Evolutionary conservation across 192 early-diverging fungal species (phyloP).

Genomic region (Spinellus fusiger): DNA sequence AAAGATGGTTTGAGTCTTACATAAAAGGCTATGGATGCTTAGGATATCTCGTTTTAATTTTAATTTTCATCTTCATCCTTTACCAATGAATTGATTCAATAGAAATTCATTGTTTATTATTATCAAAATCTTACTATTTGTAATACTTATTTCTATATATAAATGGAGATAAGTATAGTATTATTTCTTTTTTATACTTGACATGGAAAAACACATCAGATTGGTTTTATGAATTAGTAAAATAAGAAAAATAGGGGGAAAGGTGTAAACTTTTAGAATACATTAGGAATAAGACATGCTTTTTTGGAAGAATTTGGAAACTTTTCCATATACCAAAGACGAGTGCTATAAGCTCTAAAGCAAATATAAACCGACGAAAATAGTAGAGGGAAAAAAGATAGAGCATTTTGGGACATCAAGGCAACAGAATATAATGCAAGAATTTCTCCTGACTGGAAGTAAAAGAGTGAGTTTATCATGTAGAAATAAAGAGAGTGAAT

Average conservation of each 20-base stretch:
- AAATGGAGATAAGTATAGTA: too few relatives aligned
- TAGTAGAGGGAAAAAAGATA: background rate
- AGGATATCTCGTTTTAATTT: too few relatives aligned
- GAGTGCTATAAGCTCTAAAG: background rate
- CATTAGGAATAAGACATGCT: background rate
- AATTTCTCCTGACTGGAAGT: conserved; percentile 12
- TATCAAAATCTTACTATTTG: too few relatives aligned
- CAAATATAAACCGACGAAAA: background rate
- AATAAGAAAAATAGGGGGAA: background rate
- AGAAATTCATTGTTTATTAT: too few relatives aligned
- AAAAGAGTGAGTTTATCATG: background rate
- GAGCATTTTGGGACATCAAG: conserved; percentile 3
- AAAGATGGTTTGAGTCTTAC: too few relatives aligned
- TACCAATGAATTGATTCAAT: too few relatives aligned
- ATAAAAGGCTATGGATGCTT: too few relatives aligned
- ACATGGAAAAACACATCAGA: background rate
- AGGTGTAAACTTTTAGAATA: background rate
- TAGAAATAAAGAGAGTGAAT: background rate
- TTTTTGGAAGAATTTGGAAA: background rate
- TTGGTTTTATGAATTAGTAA: background rate
- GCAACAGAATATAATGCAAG: conserved; percentile 12
- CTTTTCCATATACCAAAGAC: background rate
- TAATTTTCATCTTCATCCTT: too few relatives aligned
- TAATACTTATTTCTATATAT: too few relatives aligned
- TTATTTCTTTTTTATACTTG: too few relatives aligned